Evolutionary conservation across 1,284 basidiomycete species (phyloP).

Genomic region (Papiliotrema fonsecae): DNA sequence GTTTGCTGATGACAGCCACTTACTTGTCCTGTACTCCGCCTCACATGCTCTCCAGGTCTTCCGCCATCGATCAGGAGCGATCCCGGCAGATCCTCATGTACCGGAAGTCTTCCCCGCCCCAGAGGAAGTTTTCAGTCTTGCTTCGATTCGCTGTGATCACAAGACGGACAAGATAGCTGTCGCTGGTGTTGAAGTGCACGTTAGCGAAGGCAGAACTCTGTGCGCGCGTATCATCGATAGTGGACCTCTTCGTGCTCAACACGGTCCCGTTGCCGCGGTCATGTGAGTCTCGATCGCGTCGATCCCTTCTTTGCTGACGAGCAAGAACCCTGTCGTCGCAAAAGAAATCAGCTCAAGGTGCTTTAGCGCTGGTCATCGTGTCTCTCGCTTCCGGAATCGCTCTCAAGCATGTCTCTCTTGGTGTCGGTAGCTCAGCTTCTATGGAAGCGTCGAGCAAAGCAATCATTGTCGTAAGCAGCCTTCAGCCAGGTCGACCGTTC

Average conservation of each 20-base stretch:
- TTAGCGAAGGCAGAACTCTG: neutral
- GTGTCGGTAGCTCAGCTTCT: conserved; percentile 17
- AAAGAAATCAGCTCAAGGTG: neutral
- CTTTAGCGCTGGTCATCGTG: conserved; percentile 17
- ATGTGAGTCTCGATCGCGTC: conserved; percentile 14
- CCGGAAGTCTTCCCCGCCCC: conserved; percentile 30
- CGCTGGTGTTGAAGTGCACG: neutral
- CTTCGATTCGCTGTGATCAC: conserved; percentile 19
- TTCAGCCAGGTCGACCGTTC: neutral
- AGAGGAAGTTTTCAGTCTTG: conserved; percentile 30
- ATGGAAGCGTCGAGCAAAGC: conserved; percentile 16
- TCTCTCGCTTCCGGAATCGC: conserved; percentile 21
- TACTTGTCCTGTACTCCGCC: conserved; percentile 24
- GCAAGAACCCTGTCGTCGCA: neutral
- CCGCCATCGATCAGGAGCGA: conserved; percentile 11
- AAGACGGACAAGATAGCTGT: conserved; percentile 5
- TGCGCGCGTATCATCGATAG: neutral
- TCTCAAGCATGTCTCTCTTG: conserved; percentile 27
- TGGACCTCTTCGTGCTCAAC: neutral
- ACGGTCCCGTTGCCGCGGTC: conserved; percentile 17
- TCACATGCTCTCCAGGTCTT: conserved; percentile 33
- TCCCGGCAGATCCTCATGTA: conserved; percentile 33
- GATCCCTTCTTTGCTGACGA: neutral
- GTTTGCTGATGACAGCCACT: conserved; percentile 13
- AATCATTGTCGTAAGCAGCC: conserved; percentile 27